A percentile compares a stretch with the other conserved stretches of the same genome.
These are phyloP conservation scores for Cladophialophora chaetospira DNA, from an alignment of 2,329 filamentous ascomycete species.

Conservation along the genomic window DNA sequence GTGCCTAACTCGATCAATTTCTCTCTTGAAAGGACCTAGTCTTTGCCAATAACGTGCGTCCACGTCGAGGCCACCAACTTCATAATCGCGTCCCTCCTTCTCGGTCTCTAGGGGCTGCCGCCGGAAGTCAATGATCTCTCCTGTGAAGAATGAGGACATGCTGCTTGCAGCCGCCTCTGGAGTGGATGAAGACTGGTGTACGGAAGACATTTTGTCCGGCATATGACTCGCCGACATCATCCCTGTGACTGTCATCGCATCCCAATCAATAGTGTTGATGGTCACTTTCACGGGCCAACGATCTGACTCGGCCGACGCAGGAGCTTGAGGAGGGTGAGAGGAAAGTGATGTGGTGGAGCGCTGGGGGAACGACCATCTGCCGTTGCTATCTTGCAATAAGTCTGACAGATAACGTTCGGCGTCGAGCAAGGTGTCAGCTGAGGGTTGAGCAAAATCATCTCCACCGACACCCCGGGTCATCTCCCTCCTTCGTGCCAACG, in stretches of 20 bases:
- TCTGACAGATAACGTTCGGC: constrained; percentile 25
- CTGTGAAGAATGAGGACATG: constrained; percentile 68
- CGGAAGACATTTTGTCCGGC: constrained; percentile 42
- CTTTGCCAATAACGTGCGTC: constrained; percentile 54
- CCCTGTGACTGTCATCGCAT: constrained; percentile 63
- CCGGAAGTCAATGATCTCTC: constrained; percentile 68
- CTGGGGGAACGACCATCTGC: constrained; percentile 35
- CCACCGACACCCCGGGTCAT: not conserved
- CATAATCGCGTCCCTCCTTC: constrained; percentile 39
- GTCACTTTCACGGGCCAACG: constrained; percentile 69
- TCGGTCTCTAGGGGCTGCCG: constrained; percentile 51
- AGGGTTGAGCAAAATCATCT: not conserved
- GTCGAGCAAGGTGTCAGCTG: not conserved
- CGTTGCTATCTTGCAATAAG: constrained; percentile 27
- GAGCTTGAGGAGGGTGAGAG: constrained; percentile 34
- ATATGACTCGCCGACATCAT: constrained; percentile 73
- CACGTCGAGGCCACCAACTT: constrained; percentile 47
- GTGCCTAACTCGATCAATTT: constrained; percentile 41
- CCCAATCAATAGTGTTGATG: constrained; percentile 63
- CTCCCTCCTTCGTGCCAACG: constrained; percentile 13
- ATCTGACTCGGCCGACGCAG: constrained; percentile 44
- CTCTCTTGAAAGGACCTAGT: constrained; percentile 50
- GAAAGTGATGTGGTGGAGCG: constrained; percentile 10
- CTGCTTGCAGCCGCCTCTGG: constrained; percentile 41
- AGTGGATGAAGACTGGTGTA: constrained; percentile 17